These are phyloP conservation scores for Penicillium expansum DNA, from an alignment of 2,329 filamentous ascomycete species.

Conservation along the genomic window DNA sequence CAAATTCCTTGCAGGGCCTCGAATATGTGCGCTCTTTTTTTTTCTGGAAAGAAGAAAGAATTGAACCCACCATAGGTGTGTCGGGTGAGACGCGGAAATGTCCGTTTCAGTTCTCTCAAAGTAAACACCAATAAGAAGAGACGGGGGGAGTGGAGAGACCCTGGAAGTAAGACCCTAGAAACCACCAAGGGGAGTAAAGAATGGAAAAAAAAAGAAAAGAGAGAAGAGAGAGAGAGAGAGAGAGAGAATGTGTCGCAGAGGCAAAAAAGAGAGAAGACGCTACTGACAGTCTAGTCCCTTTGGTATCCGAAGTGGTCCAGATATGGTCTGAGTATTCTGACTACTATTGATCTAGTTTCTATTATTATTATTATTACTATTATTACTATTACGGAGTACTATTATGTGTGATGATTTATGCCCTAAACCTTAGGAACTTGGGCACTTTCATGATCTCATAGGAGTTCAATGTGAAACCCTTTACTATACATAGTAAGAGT, in stretches of 20 bases:
- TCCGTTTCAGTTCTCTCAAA: constrained; percentile 8
- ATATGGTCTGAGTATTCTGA: neutral
- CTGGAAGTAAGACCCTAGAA: neutral
- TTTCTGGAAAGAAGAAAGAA: too few relatives aligned
- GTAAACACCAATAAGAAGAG: constrained; percentile 4
- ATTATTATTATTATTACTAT: too few relatives aligned
- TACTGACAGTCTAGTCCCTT: constrained; percentile 5
- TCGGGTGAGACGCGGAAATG: constrained; percentile 6
- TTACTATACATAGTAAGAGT: constrained; percentile 12
- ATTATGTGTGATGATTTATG: too few relatives aligned
- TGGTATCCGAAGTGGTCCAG: neutral
- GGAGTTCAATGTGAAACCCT: constrained; percentile 14
- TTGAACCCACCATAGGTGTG: constrained; percentile 1
- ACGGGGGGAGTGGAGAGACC: constrained; percentile 16
- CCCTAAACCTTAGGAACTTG: neutral
- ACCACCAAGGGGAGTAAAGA: neutral
- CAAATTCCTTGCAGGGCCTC: constrained; percentile 12
- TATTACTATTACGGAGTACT: too few relatives aligned
- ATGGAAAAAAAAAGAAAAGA: neutral
- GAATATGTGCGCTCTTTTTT: neutral
- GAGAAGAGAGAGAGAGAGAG: neutral
- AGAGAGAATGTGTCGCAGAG: neutral
- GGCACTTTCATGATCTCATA: constrained; percentile 2
- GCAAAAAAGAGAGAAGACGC: neutral
- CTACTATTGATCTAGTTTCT: too few relatives aligned